These are phyloP conservation scores for Phytophthora sansomeana DNA, from an alignment of 352 stramenopile species.

Conservation along the genomic window DNA sequence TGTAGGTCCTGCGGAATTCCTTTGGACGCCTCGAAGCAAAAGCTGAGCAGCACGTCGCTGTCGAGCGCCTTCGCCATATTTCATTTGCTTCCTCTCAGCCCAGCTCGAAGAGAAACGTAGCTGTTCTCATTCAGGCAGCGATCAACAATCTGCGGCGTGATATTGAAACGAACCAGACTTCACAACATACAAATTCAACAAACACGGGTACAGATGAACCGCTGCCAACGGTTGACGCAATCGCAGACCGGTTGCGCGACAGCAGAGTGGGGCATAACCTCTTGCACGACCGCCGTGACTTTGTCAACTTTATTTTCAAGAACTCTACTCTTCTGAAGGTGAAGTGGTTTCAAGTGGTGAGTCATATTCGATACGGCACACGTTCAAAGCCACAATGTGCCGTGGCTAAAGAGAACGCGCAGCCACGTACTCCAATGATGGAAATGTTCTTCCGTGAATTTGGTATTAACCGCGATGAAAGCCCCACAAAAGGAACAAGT, in stretches of 20 bases:
- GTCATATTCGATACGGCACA: slow-evolving; percentile 49
- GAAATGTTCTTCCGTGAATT: slow-evolving; percentile 58
- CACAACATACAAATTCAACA: background rate
- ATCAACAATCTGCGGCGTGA: slow-evolving; percentile 44
- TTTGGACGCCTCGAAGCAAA: slow-evolving; percentile 23
- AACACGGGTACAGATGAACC: background rate
- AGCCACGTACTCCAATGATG: slow-evolving; percentile 11
- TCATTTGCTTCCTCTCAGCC: slow-evolving; percentile 13
- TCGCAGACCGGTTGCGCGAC: slow-evolving; percentile 53
- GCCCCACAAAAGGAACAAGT: background rate
- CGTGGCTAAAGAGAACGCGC: background rate
- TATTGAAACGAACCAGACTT: slow-evolving; percentile 13
- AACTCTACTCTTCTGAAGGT: slow-evolving; percentile 55
- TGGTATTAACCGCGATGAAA: slow-evolving; percentile 16
- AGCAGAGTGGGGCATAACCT: slow-evolving; percentile 42
- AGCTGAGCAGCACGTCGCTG: slow-evolving; percentile 21
- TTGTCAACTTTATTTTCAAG: slow-evolving; percentile 71
- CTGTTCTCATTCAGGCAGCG: slow-evolving; percentile 37
- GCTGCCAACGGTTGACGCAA: slow-evolving; percentile 37
- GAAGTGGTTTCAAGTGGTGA: slow-evolving; percentile 65
- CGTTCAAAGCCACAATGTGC: background rate
- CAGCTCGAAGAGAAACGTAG: slow-evolving; percentile 28
- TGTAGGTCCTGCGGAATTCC: slow-evolving; percentile 26
- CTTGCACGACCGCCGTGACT: slow-evolving; percentile 50
- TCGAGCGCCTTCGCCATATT: slow-evolving; percentile 20